phyloP scores from a whole-genome alignment of 805 yeast genomes.

The Sungouiozyma ichnusensis region DNA sequence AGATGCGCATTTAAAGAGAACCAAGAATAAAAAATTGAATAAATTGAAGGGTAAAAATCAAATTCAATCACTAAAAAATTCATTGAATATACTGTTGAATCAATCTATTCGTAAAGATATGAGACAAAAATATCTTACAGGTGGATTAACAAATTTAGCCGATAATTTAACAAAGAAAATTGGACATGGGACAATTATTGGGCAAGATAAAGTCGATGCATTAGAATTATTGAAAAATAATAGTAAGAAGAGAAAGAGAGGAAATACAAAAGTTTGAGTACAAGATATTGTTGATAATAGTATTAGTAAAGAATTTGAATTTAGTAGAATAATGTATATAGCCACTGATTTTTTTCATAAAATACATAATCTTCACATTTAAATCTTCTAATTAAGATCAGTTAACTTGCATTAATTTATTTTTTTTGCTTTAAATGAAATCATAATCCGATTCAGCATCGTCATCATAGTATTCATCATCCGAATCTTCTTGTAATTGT shows the following conservation, averaged over 20 bases:
- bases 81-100: constrained; percentile 43
- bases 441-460: constrained; percentile 32
- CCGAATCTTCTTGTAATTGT: constrained; percentile 80
- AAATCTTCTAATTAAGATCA: neutral
- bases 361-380: neutral
- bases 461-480: constrained; percentile 80
- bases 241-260: constrained; percentile 9
- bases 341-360: neutral
- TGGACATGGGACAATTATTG: constrained; percentile 59
- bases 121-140: constrained; percentile 66
- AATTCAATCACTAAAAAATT: constrained; percentile 35
- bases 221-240: constrained; percentile 43
- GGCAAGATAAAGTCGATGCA: constrained; percentile 60
- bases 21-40: constrained; percentile 44
- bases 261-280: too few relatives aligned
- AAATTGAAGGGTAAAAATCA: constrained; percentile 46
- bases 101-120: constrained; percentile 50
- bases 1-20: constrained; percentile 42
- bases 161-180: constrained; percentile 60
- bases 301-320: neutral
- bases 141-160: constrained; percentile 70
- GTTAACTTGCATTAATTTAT: neutral
- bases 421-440: constrained; percentile 19
- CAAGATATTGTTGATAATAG: neutral
- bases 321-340: neutral